A percentile compares a stretch with the other conserved stretches of the same genome.
Evolutionary conservation across 371 early-diverging fungal species (phyloP).

Genomic region (Apophysomyces trapeziformis): DNA sequence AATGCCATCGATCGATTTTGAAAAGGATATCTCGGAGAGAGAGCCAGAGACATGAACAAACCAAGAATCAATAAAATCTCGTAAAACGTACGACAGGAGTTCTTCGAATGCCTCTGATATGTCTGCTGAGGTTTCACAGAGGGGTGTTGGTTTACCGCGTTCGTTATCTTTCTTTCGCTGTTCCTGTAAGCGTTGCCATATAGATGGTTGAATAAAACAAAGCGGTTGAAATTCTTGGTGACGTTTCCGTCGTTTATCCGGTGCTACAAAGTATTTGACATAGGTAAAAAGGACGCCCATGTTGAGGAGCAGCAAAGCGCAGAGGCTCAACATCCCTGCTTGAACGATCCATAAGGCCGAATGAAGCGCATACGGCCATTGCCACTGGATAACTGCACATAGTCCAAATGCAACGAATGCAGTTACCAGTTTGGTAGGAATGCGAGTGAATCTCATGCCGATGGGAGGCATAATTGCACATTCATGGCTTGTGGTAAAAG

Average conservation of each 20-base stretch:
- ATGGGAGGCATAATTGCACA: background rate
- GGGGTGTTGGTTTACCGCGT: conserved; percentile 4
- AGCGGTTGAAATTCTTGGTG: conserved; percentile 31
- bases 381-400: background rate
- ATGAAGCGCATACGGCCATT: conserved; percentile 2
- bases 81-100: conserved; percentile 46
- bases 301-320: conserved; percentile 32
- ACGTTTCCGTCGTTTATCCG: conserved; percentile 16
- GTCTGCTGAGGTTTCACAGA: conserved; percentile 20
- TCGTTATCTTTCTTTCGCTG: conserved; percentile 21
- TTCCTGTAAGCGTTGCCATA: conserved; percentile 27
- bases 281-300: conserved; percentile 43
- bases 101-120: conserved; percentile 50
- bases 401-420: background rate
- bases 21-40: conserved; percentile 38
- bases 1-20: conserved; percentile 46
- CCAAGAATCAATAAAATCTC: conserved; percentile 66
- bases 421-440: background rate
- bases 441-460: background rate
- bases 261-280: conserved; percentile 42
- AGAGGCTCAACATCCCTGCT: conserved; percentile 1
- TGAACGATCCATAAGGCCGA: background rate
- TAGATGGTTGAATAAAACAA: conserved; percentile 21
- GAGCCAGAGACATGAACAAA: conserved; percentile 54
- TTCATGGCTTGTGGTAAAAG: background rate